Evolutionary conservation across 2,329 filamentous ascomycete genomes (phyloP), one percentile per base, ranked within the genome.

Genomic region (Arthroderma uncinatum): DNA sequence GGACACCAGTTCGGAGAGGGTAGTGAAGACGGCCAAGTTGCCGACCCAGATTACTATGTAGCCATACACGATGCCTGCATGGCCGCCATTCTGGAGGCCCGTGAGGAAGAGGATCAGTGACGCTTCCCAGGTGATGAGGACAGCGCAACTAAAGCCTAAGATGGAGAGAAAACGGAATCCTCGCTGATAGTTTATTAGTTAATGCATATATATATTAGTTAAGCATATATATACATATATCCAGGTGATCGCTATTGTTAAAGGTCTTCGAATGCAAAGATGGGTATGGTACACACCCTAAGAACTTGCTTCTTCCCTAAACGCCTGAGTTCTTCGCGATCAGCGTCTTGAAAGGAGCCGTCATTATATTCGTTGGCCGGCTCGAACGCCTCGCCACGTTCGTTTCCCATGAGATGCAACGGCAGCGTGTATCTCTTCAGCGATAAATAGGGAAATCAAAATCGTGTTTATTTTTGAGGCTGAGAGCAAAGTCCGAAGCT

Each of bases 251-350:
- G 28, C 28, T 7, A 30, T 30, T n/a, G n/a, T n/a, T n/a, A n/a
- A n/a, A n/a, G n/a, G n/a, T n/a, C n/a, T n/a, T n/a, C n/a, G n/a
- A n/a, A n/a, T n/a, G n/a, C n/a, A n/a, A n/a, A n/a, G n/a, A n/a
- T n/a, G n/a, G n/a, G n/a, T n/a, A n/a, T n/a, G n/a, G 25, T 10
- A 53, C 70, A 65, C 52, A 71, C 67, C 60, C 72, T 68, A 40
- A 74, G 66, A 37, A 73, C 70, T 60, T 71, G 71, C 60, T 73
- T 74, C 64, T 74, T 74, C 54, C 73, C 72, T 8, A 74, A 66
- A 16, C 70, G 61, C 16, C 69, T 70, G 36, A 75, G 64, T n/a
- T 66, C 65, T 56, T 65, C 68, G 40, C 61, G 64, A 59, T 74
- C 72, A 37, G 55, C 50, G 39, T 61, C 60, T 16, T 58, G 53